Conservation (phyloP, 441 rosid genomes). For the Gossypium davidsonii region DNA sequence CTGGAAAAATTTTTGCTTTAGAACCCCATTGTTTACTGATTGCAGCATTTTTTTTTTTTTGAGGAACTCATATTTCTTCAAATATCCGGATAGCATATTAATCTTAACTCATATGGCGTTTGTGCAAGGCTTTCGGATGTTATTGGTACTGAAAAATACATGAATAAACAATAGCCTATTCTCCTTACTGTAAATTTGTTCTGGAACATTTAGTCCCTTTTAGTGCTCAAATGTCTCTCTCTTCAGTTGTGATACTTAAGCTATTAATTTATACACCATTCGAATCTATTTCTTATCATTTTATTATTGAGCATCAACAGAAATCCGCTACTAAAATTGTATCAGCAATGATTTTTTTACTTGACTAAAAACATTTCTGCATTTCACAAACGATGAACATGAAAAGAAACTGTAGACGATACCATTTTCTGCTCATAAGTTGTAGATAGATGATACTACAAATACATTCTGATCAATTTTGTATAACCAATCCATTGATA, state of each 20-base stretch:
- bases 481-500: neutral
- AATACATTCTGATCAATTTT: neutral
- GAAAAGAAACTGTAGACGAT: neutral
- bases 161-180: neutral
- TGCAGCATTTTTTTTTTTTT: neutral
- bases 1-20: neutral
- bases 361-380: too few species aligned
- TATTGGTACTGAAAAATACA: neutral
- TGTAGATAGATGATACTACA: neutral
- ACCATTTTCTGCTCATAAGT: neutral
- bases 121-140: neutral
- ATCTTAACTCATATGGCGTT: too few species aligned
- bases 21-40: neutral
- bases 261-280: too few species aligned
- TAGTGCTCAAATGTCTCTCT: neutral
- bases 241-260: neutral
- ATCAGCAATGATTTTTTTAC: too few species aligned
- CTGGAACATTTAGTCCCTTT: neutral
- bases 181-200: neutral
- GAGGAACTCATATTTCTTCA: neutral
- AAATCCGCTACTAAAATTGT: too few species aligned
- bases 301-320: too few species aligned
- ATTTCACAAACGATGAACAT: neutral
- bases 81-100: neutral
- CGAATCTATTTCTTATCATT: too few species aligned